A percentile compares a stretch with the other conserved stretches of the same genome.
Evolutionary conservation across 441 rosid species (phyloP).

Genomic region (Theobroma grandiflorum): DNA sequence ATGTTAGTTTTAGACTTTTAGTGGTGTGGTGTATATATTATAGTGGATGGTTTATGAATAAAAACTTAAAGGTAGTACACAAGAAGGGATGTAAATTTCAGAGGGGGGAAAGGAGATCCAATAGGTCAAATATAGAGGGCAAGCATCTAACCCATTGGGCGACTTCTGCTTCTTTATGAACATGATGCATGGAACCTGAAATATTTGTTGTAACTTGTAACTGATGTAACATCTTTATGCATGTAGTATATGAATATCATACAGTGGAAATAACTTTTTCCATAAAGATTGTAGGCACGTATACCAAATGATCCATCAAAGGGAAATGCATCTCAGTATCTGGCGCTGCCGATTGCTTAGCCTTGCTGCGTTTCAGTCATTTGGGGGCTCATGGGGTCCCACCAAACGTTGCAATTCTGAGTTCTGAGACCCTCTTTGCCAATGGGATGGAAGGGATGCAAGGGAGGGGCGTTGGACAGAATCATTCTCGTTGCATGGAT

Average conservation of each 20-base stretch:
- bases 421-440: neutral
- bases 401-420: neutral
- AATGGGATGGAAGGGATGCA: neutral
- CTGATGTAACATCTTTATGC: neutral
- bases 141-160: neutral
- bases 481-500: neutral
- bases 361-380: neutral
- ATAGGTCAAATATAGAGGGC: neutral
- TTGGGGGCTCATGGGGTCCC: neutral
- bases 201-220: neutral
- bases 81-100: neutral
- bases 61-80: too few species aligned
- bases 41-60: neutral
- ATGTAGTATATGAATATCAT: neutral
- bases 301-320: neutral
- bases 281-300: neutral
- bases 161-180: neutral
- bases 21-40: too few species aligned
- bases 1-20: neutral
- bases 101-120: neutral
- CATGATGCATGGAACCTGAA: neutral
- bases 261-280: neutral
- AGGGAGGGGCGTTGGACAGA: neutral
- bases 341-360: neutral
- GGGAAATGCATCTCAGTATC: neutral